These are phyloP conservation scores for Salinomyces thailandicus DNA, from an alignment of 2,329 filamentous ascomycete species.

Conservation along the genomic window DNA sequence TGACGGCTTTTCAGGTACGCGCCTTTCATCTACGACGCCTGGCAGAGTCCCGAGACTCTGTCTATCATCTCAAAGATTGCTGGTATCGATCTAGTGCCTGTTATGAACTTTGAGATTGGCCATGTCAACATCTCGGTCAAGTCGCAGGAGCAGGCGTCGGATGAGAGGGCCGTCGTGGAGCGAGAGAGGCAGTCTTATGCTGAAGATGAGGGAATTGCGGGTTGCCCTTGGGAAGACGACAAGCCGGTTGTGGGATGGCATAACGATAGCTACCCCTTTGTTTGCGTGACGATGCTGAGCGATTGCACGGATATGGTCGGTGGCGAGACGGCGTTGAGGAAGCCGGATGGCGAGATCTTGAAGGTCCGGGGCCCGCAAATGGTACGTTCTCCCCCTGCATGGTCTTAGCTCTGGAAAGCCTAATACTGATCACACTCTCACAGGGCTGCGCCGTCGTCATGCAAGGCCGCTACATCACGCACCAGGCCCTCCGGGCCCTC, in stretches of 20 bases:
- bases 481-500: conserved; percentile 50
- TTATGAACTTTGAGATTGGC: conserved; percentile 48
- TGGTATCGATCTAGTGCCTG: conserved; percentile 47
- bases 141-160: conserved; percentile 25
- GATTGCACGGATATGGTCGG: conserved; percentile 54
- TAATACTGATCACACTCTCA: neutral
- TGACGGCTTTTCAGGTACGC: conserved; percentile 39
- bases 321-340: conserved; percentile 53
- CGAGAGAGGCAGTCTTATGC: conserved; percentile 29
- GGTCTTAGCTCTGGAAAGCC: neutral
- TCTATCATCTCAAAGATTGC: conserved; percentile 46
- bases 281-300: conserved; percentile 57
- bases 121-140: conserved; percentile 49
- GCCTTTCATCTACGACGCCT: conserved; percentile 54
- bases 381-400: conserved; percentile 31
- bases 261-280: conserved; percentile 55
- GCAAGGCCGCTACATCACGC: conserved; percentile 57
- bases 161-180: conserved; percentile 8
- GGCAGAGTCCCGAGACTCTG: conserved; percentile 47
- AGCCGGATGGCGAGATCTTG: conserved; percentile 42
- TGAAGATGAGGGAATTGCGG: conserved; percentile 34
- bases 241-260: conserved; percentile 53
- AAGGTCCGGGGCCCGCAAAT: conserved; percentile 51
- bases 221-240: conserved; percentile 37
- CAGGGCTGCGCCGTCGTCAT: conserved; percentile 55